Evolutionary conservation across 2,329 filamentous ascomycete genomes (phyloP).

Genomic region (Xylariaceae sp.): DNA sequence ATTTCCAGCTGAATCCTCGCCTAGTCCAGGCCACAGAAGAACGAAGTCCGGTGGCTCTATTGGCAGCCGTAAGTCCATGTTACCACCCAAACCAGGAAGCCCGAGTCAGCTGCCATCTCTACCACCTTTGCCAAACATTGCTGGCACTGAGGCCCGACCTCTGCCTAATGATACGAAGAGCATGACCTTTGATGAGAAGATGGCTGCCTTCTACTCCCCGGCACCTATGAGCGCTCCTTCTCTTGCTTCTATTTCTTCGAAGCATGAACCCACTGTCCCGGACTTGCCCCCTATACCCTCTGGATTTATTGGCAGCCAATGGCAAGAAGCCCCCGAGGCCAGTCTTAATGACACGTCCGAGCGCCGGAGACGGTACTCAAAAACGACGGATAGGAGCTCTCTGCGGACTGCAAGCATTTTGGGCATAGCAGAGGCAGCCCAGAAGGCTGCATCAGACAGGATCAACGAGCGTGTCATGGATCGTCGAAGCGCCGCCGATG

Average conservation of each 20-base stretch:
- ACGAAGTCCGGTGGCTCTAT: slow-evolving; percentile 43
- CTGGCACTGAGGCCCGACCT: slow-evolving; percentile 30
- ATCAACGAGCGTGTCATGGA: slow-evolving; percentile 1
- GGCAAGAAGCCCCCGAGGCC: no score
- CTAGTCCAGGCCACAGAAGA: slow-evolving; percentile 34
- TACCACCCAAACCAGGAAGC: slow-evolving; percentile 36
- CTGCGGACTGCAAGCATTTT: slow-evolving; percentile 33
- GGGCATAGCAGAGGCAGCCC: slow-evolving; percentile 27
- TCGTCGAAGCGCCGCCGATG: slow-evolving; percentile 19
- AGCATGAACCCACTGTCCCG: slow-evolving; percentile 35
- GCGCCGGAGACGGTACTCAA: no score
- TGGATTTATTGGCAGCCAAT: slow-evolving; percentile 23
- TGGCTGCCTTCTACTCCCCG: slow-evolving; percentile 42
- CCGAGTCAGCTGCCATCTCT: slow-evolving; percentile 45
- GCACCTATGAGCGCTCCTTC: slow-evolving; percentile 22
- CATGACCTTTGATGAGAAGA: slow-evolving; percentile 53
- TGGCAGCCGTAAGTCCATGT: slow-evolving; percentile 35
- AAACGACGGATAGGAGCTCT: slow-evolving; percentile 29
- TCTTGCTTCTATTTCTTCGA: slow-evolving; percentile 6
- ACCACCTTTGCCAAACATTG: slow-evolving; percentile 38
- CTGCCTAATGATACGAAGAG: slow-evolving; percentile 47
- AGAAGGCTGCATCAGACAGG: slow-evolving; percentile 20
- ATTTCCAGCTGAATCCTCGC: slow-evolving; percentile 38
- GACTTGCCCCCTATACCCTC: slow-evolving; percentile 33
- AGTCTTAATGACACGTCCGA: no score